Evolutionary conservation across 2,329 filamentous ascomycete species (phyloP).

Genomic region (Emydomyces testavorans): DNA sequence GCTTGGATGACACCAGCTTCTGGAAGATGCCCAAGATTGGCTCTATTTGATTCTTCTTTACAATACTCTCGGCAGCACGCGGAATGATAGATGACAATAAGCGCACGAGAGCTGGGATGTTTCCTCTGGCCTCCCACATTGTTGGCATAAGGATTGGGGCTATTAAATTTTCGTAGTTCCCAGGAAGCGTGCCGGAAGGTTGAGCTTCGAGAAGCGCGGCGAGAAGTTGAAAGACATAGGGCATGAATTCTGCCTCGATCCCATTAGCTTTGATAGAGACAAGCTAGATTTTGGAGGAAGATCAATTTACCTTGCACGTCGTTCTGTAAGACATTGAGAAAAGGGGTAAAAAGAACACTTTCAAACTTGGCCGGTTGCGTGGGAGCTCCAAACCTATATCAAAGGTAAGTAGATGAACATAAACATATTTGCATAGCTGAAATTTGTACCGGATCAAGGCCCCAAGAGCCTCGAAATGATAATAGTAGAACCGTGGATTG

Average conservation of each 20-base stretch:
- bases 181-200: constrained; percentile 62
- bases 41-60: constrained; percentile 69
- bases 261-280: constrained; percentile 23
- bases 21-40: constrained; percentile 93
- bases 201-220: constrained; percentile 82
- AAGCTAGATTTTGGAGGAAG: background rate
- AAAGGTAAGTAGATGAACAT: constrained; percentile 11
- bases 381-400: constrained; percentile 50
- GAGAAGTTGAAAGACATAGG: constrained; percentile 92
- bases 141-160: constrained; percentile 65
- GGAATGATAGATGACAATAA: constrained; percentile 75
- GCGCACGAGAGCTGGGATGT: constrained; percentile 80
- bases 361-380: constrained; percentile 64
- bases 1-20: constrained; percentile 68
- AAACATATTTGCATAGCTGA: background rate
- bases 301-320: constrained; percentile 59
- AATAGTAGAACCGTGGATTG: constrained; percentile 97
- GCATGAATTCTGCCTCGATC: constrained; percentile 62
- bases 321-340: constrained; percentile 65
- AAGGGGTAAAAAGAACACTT: constrained; percentile 67
- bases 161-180: constrained; percentile 69
- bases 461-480: constrained; percentile 88
- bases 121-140: constrained; percentile 85
- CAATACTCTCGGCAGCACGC: constrained; percentile 59
- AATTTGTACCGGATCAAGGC: constrained; percentile 58